Conservation (phyloP, 2,329 filamentous ascomycete genomes). For the Cladosporium sp. region DNA sequence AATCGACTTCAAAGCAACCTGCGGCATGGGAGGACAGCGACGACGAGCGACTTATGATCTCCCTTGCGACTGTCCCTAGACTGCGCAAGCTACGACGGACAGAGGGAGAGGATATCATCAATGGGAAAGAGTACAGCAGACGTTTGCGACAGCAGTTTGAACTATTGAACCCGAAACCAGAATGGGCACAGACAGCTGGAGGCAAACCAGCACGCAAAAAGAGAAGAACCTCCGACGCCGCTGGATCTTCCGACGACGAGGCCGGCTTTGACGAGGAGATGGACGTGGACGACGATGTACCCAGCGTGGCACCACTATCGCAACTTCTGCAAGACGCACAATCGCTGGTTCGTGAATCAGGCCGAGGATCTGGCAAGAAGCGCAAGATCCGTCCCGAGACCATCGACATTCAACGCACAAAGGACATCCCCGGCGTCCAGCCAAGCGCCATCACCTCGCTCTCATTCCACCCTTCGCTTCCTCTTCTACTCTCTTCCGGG, state of each 20-base stretch:
- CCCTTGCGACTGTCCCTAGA: conserved; percentile 68
- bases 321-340: conserved; percentile 71
- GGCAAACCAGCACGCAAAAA: conserved; percentile 42
- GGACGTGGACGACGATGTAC: conserved; percentile 42
- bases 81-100: conserved; percentile 77
- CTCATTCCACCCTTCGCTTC: conserved; percentile 82
- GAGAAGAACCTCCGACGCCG: conserved; percentile 38
- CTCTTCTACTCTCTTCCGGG: conserved; percentile 84
- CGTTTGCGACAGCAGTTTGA: conserved; percentile 70
- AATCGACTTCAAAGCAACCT: conserved; percentile 39
- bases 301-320: conserved; percentile 73
- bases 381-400: conserved; percentile 79
- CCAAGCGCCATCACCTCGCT: conserved; percentile 74
- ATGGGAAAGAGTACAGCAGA: conserved; percentile 76
- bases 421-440: conserved; percentile 76
- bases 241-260: conserved; percentile 29
- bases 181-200: conserved; percentile 52
- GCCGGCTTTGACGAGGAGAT: conserved; percentile 41
- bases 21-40: conserved; percentile 92
- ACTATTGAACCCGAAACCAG: conserved; percentile 56
- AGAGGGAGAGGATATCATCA: conserved; percentile 80
- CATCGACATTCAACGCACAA: conserved; percentile 81
- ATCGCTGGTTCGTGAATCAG: conserved; percentile 54
- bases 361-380: conserved; percentile 49
- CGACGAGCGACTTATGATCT: conserved; percentile 81